These are phyloP conservation scores for Globisporangium ultimum DNA, from an alignment of 352 stramenopile species.

Conservation along the genomic window DNA sequence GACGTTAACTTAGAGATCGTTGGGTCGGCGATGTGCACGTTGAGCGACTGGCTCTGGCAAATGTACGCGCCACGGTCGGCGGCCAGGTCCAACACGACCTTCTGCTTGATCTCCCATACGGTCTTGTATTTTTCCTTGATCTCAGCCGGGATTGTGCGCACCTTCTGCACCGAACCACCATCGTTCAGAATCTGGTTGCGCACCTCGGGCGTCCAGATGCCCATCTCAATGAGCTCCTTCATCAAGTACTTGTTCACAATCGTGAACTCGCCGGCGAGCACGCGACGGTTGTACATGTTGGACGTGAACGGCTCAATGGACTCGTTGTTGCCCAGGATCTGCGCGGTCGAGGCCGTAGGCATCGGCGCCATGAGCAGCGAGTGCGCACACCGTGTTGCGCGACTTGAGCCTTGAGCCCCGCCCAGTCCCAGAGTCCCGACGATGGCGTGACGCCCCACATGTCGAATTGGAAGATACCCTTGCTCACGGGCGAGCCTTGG, in stretches of 20 bases:
- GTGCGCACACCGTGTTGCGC: conserved; percentile 95
- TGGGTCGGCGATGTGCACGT: conserved; percentile 99
- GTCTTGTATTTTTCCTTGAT: conserved; percentile 99
- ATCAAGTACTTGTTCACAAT: conserved; percentile 99
- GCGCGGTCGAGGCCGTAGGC: conserved; percentile 98
- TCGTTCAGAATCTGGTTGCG: conserved; percentile 99
- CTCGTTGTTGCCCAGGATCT: conserved; percentile 99
- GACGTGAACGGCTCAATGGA: conserved; percentile 98
- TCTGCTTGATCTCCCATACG: conserved; percentile 99
- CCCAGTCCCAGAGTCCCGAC: conserved; percentile 95
- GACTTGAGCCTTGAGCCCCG: conserved; percentile 91
- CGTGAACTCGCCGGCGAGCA: conserved; percentile 98
- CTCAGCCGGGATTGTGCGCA: conserved; percentile 70
- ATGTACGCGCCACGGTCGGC: conserved; percentile 98
- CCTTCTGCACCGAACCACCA: conserved; percentile 94
- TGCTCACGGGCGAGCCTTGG: conserved; percentile 93
- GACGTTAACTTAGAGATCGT: conserved; percentile 97
- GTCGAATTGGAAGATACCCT: conserved; percentile 98
- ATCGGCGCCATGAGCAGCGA: conserved; percentile 99
- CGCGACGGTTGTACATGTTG: conserved; percentile 99
- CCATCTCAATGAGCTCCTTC: conserved; percentile 94
- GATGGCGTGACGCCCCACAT: conserved; percentile 96
- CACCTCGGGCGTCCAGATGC: conserved; percentile 96
- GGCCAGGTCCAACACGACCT: conserved; percentile 96
- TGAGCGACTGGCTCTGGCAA: conserved; percentile 97